Evolutionary conservation across 202 grass and related monocot species (phyloP).

Genomic region (Sporobolus alterniflorus): DNA sequence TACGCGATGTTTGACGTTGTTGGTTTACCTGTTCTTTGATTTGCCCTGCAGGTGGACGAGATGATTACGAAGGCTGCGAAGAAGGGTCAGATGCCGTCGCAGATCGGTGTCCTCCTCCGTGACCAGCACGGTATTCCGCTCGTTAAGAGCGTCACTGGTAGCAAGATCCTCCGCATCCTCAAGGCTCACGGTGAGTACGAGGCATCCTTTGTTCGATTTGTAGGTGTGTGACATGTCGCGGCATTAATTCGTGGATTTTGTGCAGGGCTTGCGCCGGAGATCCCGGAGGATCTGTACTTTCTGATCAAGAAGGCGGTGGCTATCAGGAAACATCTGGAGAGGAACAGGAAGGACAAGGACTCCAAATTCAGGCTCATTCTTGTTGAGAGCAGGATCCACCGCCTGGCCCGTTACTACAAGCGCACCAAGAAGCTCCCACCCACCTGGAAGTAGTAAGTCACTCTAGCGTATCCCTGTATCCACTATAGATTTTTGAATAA

Average conservation of each 20-base stretch:
- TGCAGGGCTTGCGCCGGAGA: slow-evolving; percentile 60
- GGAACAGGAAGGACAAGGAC: slow-evolving; percentile 88
- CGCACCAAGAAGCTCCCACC: slow-evolving; percentile 83
- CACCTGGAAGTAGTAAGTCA: slow-evolving; percentile 75
- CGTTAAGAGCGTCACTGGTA: slow-evolving; percentile 65
- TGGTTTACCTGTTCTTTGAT: neutral
- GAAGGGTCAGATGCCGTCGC: slow-evolving; percentile 73
- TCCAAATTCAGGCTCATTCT: slow-evolving; percentile 84
- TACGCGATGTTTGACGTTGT: neutral
- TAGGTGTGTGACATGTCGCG: neutral
- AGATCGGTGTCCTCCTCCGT: slow-evolving; percentile 69
- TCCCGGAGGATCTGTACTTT: slow-evolving; percentile 72
- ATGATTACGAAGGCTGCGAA: slow-evolving; percentile 62
- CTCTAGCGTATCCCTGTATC: neutral
- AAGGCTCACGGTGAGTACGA: slow-evolving; percentile 60
- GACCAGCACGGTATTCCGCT: slow-evolving; percentile 75
- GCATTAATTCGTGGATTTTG: neutral
- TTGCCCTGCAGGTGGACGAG: slow-evolving; percentile 53
- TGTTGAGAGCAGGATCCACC: slow-evolving; percentile 82
- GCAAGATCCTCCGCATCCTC: slow-evolving; percentile 81
- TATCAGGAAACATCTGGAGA: slow-evolving; percentile 83
- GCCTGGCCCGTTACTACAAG: slow-evolving; percentile 78
- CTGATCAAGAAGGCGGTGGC: slow-evolving; percentile 83
- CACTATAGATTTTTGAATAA: neutral
- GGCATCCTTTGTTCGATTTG: neutral